These are phyloP conservation scores for Hevea brasiliensis DNA, from an alignment of 345 rosid genomes.

Conservation along the genomic window DNA sequence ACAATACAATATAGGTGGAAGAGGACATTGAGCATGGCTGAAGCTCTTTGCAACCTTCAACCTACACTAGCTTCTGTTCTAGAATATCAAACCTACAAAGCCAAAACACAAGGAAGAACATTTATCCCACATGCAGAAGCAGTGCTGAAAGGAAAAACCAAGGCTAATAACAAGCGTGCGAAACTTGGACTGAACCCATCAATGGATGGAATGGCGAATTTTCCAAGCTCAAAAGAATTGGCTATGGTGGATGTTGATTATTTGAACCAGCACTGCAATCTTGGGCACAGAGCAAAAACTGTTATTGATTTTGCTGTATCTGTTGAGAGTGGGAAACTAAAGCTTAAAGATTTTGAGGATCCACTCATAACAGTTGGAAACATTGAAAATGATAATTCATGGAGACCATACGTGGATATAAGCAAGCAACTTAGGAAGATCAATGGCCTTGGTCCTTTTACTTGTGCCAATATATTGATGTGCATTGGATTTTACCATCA, in stretches of 20 bases:
- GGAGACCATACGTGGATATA: neutral
- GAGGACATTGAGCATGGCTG: constrained; percentile 47
- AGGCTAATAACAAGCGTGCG: neutral
- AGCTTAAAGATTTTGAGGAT: constrained; percentile 25
- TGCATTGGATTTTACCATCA: constrained; percentile 47
- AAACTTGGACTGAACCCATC: neutral
- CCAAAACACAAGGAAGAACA: neutral
- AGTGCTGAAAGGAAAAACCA: constrained; percentile 1
- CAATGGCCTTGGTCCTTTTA: constrained; percentile 46
- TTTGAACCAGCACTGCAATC: constrained; percentile 33
- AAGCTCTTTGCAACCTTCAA: constrained; percentile 42
- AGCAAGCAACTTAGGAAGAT: constrained; percentile 12
- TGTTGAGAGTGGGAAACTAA: constrained; percentile 28
- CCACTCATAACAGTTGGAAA: neutral
- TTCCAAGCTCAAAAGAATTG: constrained; percentile 46
- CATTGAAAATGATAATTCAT: too few species aligned
- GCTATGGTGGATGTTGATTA: constrained; percentile 21
- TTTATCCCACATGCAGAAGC: neutral
- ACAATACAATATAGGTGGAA: constrained; percentile 30
- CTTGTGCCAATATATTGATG: constrained; percentile 40
- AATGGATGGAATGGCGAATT: constrained; percentile 11
- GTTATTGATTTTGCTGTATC: constrained; percentile 33
- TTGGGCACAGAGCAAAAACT: constrained; percentile 42
- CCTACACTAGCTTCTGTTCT: constrained; percentile 8
- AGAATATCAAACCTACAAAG: neutral